phyloP scores from a whole-genome alignment of 2,329 filamentous ascomycete species.

The Xylaria multiplex region DNA sequence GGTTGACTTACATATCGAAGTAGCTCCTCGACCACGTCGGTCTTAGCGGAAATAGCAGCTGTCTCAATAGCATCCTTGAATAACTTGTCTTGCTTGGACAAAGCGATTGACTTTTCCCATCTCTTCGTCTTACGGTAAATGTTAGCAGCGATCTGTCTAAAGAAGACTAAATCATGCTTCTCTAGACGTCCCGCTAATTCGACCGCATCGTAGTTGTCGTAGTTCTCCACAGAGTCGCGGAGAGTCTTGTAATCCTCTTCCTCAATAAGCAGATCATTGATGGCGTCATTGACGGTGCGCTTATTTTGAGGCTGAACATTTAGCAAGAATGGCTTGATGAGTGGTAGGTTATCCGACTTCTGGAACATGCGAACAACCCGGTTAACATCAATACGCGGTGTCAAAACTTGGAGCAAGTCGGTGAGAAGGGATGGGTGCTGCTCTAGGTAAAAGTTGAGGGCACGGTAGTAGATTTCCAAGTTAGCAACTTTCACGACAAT shows the following conservation, averaged over 20 bases:
- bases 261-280: conserved; percentile 97
- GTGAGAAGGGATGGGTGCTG: conserved; percentile 95
- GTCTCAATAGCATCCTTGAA: conserved; percentile 99
- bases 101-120: conserved; percentile 97
- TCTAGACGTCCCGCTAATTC: conserved; percentile 92
- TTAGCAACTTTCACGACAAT: conserved; percentile 98
- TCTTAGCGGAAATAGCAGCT: conserved; percentile 88
- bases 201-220: conserved; percentile 98
- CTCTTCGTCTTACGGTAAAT: conserved; percentile 99
- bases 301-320: conserved; percentile 98
- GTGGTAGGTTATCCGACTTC: conserved; percentile 95
- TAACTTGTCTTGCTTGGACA: conserved; percentile 99
- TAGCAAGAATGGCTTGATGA: conserved; percentile 98
- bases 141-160: conserved; percentile 96
- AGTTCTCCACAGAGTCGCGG: conserved; percentile 96
- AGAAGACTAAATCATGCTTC: conserved; percentile 98
- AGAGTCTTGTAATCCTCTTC: conserved; percentile 99
- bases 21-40: conserved; percentile 93
- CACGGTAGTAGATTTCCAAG: conserved; percentile 98
- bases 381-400: conserved; percentile 95
- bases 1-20: conserved; percentile 87
- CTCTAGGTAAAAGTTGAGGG: conserved; percentile 95
- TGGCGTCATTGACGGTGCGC: conserved; percentile 95
- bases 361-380: conserved; percentile 99
- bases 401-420: conserved; percentile 91